Percentiles rank a stretch among this genome's conserved stretches.
These are phyloP conservation scores for Sphagnum fallax DNA, from an alignment of 228 moss, liverwort and hornwort genomes.

Conservation along the genomic window DNA sequence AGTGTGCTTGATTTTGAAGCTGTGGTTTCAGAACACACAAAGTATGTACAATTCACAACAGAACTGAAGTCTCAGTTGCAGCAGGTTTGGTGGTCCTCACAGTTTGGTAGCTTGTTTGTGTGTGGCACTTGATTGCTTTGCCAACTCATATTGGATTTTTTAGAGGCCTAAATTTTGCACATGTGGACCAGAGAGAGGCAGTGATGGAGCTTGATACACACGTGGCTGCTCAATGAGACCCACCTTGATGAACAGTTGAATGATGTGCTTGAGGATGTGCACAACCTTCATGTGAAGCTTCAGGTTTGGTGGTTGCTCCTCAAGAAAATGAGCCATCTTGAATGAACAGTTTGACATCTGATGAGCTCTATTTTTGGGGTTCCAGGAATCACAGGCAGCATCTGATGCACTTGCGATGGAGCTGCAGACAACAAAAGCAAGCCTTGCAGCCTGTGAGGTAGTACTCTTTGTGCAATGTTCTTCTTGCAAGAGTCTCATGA, in stretches of 20 bases:
- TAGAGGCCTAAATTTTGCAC: neutral
- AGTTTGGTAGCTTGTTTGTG: neutral
- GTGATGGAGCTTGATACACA: constrained; percentile 31
- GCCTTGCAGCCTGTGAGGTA: constrained; percentile 51
- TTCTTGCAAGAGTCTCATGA: neutral
- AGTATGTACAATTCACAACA: constrained; percentile 42
- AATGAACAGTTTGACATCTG: neutral
- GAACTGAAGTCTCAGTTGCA: constrained; percentile 41
- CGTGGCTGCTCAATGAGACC: constrained; percentile 1
- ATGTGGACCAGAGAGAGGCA: constrained; percentile 40
- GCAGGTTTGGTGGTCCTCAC: constrained; percentile 21
- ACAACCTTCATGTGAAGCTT: constrained; percentile 35
- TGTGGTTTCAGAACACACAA: constrained; percentile 33
- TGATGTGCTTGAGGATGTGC: constrained; percentile 26
- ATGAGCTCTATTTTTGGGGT: constrained; percentile 21
- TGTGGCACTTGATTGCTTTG: neutral
- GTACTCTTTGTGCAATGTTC: neutral
- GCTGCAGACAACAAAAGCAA: constrained; percentile 31
- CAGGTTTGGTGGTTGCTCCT: constrained; percentile 22
- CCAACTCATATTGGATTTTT: neutral
- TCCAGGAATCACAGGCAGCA: constrained; percentile 32
- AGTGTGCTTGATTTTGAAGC: constrained; percentile 31
- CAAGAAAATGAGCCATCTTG: neutral
- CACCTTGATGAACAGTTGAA: constrained; percentile 40
- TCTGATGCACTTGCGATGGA: constrained; percentile 37